Conservation (phyloP, 2,329 filamentous ascomycete species). For the Sclerotinia spermophila region DNA sequence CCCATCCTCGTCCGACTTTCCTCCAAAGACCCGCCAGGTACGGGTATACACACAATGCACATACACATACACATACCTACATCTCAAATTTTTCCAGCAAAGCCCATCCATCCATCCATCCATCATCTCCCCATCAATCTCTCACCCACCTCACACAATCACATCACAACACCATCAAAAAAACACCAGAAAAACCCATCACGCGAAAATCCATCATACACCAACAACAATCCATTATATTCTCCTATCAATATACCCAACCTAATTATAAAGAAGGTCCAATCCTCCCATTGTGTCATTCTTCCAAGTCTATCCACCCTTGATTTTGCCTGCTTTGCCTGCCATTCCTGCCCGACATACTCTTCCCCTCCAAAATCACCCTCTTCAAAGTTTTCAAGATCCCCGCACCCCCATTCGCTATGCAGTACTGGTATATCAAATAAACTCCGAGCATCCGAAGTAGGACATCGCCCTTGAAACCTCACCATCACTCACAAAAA, state of each 20-base stretch:
- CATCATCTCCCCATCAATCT: background rate
- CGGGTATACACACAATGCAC: background rate
- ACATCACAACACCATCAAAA: background rate
- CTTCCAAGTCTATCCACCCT: too few species aligned
- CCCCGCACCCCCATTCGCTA: background rate
- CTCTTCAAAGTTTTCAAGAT: background rate
- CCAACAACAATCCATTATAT: background rate
- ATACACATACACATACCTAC: fast-evolving
- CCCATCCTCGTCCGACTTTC: background rate
- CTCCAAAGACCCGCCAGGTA: background rate
- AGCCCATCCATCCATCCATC: background rate
- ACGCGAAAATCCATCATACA: background rate
- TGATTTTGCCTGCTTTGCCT: too few species aligned
- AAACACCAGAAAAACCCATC: background rate
- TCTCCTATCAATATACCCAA: background rate
- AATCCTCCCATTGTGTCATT: background rate
- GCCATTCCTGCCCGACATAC: too few species aligned
- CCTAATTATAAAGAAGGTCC: background rate
- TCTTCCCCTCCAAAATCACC: background rate
- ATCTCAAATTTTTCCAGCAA: background rate
- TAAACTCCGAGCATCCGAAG: background rate
- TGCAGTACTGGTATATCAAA: background rate
- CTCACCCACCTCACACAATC: background rate
- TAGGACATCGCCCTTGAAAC: background rate
- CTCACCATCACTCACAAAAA: background rate